Percentiles rank a stretch among this genome's conserved stretches.
These are phyloP conservation scores for Mesembryanthemum crystallinum DNA, from an alignment of 148 eudicot species.

Conservation along the genomic window DNA sequence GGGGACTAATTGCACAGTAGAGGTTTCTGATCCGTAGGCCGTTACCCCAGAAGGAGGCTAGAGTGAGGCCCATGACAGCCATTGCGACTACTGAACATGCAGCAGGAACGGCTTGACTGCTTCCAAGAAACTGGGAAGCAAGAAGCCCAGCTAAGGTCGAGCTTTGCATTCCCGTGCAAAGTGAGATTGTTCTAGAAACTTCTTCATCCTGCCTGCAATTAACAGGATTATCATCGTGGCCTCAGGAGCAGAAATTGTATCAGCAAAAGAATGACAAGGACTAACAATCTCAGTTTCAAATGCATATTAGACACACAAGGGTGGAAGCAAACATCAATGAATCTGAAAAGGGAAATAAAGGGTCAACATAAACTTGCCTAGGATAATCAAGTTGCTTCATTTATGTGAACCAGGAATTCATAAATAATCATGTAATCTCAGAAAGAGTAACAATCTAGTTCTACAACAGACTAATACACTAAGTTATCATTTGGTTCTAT, in stretches of 20 bases:
- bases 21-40: conserved; percentile 69
- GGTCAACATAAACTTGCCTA: background rate
- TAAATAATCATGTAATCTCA: background rate
- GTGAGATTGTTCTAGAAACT: conserved; percentile 77
- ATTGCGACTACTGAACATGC: conserved; percentile 96
- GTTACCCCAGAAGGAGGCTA: conserved; percentile 93
- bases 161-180: conserved; percentile 99
- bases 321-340: background rate
- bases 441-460: background rate
- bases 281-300: background rate
- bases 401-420: background rate
- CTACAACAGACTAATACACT: background rate
- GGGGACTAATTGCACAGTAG: conserved; percentile 32
- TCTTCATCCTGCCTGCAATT: conserved; percentile 81
- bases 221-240: background rate
- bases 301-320: background rate
- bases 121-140: conserved; percentile 85
- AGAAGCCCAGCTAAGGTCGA: conserved; percentile 96
- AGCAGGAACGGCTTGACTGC: conserved; percentile 88
- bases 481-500: too few species aligned
- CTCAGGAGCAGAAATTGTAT: background rate
- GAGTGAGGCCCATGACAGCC: conserved; percentile 96
- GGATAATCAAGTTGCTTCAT: background rate
- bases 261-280: background rate
- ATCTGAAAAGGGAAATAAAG: background rate